These are phyloP conservation scores for Jatropha curcas DNA, from an alignment of 345 rosid genomes.

Conservation along the genomic window DNA sequence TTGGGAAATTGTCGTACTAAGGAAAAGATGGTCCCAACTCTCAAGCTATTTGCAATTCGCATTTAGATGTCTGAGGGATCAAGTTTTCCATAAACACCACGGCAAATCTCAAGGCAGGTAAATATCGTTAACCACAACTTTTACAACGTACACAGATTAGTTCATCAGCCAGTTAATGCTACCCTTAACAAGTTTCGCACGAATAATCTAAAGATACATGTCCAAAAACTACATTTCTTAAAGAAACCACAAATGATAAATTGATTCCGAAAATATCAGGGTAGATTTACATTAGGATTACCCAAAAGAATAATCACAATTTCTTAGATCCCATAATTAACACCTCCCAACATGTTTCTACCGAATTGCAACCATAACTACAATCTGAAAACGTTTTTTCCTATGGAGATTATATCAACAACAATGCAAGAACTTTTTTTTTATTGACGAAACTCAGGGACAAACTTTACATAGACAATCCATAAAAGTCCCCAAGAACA, in stretches of 20 bases:
- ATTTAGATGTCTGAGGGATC: background rate
- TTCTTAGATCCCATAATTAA: background rate
- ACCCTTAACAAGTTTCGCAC: background rate
- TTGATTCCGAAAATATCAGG: background rate
- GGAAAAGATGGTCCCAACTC: constrained; percentile 11
- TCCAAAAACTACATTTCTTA: background rate
- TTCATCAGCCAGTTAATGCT: constrained; percentile 5
- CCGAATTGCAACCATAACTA: background rate
- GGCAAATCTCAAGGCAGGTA: background rate
- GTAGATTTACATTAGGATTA: background rate
- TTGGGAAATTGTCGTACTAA: constrained; percentile 9
- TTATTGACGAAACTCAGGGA: background rate
- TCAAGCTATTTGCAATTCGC: background rate
- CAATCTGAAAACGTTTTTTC: background rate
- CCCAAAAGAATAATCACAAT: constrained; percentile 3
- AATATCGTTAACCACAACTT: constrained; percentile 6
- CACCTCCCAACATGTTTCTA: background rate
- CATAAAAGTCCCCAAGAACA: background rate
- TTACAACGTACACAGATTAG: background rate
- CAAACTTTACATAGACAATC: background rate
- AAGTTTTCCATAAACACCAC: constrained; percentile 9
- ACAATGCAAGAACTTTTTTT: background rate
- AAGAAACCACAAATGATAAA: constrained; percentile 3
- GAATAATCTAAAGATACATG: background rate
- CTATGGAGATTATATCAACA: background rate